Conservation (phyloP, 495 filamentous ascomycete genomes). For the Hapsidospora chrysogenum region DNA sequence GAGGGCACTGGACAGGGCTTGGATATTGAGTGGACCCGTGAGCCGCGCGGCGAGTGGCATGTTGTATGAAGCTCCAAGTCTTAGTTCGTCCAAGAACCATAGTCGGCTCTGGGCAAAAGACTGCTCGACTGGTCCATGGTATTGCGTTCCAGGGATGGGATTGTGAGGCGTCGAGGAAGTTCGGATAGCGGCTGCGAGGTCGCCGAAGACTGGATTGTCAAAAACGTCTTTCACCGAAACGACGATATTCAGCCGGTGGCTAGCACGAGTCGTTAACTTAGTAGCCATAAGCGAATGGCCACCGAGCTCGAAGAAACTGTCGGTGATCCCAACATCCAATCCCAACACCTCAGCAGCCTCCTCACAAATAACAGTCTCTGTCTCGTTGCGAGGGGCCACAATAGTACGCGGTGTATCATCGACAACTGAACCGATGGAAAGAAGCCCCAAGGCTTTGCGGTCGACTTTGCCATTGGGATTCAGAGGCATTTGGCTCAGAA, state of each 20-base stretch:
- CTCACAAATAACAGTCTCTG: neutral
- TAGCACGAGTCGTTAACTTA: constrained; percentile 4
- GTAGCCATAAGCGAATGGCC: constrained; percentile 4
- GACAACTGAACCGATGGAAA: neutral
- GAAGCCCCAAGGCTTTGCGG: constrained; percentile 2
- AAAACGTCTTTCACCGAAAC: neutral
- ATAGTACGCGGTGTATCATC: neutral
- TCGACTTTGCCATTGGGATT: constrained; percentile 4
- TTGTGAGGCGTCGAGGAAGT: neutral
- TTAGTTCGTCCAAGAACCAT: constrained; percentile 6
- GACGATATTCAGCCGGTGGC: constrained; percentile 1
- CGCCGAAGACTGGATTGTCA: neutral
- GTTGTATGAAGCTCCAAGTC: constrained; percentile 4
- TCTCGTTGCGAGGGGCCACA: too few species aligned
- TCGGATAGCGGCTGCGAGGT: neutral
- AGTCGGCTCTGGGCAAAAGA: constrained; percentile 6
- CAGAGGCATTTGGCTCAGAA: constrained; percentile 1
- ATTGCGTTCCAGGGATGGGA: constrained; percentile 1
- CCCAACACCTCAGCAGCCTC: neutral
- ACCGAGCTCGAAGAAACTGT: constrained; percentile 5
- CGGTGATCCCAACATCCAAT: neutral
- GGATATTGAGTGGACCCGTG: constrained; percentile 3
- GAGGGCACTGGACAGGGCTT: constrained; percentile 2
- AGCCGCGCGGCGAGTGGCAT: constrained; percentile 5
- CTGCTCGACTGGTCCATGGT: constrained; percentile 4